Percentiles rank a stretch among this genome's conserved stretches.
Conservation (phyloP, 495 filamentous ascomycete genomes). For the Xylaria telfairii region DNA sequence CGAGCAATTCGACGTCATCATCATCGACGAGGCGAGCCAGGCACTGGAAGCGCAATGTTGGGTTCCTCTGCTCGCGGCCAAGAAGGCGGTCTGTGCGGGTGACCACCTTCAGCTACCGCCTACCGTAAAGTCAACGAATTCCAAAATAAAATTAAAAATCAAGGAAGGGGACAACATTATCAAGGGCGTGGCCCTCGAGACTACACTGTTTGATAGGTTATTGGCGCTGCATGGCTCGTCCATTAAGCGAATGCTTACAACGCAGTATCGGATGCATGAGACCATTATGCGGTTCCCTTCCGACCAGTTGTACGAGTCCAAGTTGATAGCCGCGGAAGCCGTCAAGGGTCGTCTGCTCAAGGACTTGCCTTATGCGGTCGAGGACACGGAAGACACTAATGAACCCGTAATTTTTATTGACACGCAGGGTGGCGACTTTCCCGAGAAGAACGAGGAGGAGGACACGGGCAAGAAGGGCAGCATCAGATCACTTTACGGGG, state of each 20-base stretch:
- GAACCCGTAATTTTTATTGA: constrained; percentile 94
- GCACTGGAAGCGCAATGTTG: constrained; percentile 97
- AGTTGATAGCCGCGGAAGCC: constrained; percentile 76
- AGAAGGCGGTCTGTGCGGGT: constrained; percentile 88
- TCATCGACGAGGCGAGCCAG: constrained; percentile 96
- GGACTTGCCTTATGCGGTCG: constrained; percentile 78
- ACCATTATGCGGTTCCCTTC: constrained; percentile 95
- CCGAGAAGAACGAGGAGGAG: constrained; percentile 50
- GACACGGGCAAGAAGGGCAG: constrained; percentile 44
- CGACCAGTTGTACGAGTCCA: constrained; percentile 80
- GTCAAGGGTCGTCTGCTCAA: constrained; percentile 78
- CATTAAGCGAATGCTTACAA: constrained; percentile 95
- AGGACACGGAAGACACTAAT: constrained; percentile 83
- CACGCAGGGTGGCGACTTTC: constrained; percentile 92
- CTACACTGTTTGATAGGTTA: constrained; percentile 89
- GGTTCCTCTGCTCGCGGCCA: constrained; percentile 84
- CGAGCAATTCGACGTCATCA: constrained; percentile 88
- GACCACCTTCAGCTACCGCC: constrained; percentile 95
- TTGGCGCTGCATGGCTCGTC: constrained; percentile 77
- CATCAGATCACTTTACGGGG: constrained; percentile 62
- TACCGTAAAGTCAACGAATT: constrained; percentile 83
- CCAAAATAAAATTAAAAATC: constrained; percentile 48
- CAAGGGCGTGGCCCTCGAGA: constrained; percentile 70
- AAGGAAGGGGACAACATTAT: constrained; percentile 42
- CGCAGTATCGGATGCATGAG: constrained; percentile 98